Evolutionary conservation across 192 early-diverging fungal species (phyloP).

Genomic region (Nowakowskiella sp.): DNA sequence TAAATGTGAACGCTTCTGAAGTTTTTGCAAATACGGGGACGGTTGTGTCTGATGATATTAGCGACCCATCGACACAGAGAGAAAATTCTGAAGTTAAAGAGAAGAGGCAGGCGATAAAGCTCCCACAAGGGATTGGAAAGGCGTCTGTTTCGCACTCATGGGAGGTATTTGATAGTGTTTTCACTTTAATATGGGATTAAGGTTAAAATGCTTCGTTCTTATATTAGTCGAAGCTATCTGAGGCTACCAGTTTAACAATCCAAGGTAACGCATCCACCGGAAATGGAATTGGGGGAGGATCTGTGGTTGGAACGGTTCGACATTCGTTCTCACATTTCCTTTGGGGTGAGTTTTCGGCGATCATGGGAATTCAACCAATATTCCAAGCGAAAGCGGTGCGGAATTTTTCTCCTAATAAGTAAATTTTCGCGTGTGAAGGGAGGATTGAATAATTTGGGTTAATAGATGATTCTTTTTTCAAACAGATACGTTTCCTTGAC

Average conservation of each 20-base stretch:
- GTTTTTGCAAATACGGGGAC: too few relatives aligned
- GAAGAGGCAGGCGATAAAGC: neutral
- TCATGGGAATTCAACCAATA: conserved; percentile 47
- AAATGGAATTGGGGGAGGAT: conserved; percentile 67
- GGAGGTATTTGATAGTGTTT: conserved; percentile 25
- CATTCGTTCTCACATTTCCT: conserved; percentile 66
- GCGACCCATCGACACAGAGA: neutral
- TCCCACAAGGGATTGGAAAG: conserved; percentile 23
- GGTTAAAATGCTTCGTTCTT: too few relatives aligned
- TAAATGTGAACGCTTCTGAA: conserved; percentile 39
- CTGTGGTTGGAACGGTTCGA: conserved; percentile 65
- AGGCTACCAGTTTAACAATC: conserved; percentile 26
- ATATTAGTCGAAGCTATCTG: conserved; percentile 31
- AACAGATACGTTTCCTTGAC: too few relatives aligned
- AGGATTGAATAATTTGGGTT: conserved; percentile 11
- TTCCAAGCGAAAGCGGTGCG: conserved; percentile 49
- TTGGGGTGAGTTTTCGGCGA: conserved; percentile 53
- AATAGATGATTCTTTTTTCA: conserved; percentile 9
- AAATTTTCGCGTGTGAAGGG: conserved; percentile 7
- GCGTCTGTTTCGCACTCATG: conserved; percentile 47
- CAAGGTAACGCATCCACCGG: conserved; percentile 40
- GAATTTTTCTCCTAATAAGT: conserved; percentile 50
- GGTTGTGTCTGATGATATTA: neutral
- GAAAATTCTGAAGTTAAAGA: conserved; percentile 11
- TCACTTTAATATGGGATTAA: too few relatives aligned